phyloP scores from a whole-genome alignment of 148 eudicot species.

The Rhododendron molle region DNA sequence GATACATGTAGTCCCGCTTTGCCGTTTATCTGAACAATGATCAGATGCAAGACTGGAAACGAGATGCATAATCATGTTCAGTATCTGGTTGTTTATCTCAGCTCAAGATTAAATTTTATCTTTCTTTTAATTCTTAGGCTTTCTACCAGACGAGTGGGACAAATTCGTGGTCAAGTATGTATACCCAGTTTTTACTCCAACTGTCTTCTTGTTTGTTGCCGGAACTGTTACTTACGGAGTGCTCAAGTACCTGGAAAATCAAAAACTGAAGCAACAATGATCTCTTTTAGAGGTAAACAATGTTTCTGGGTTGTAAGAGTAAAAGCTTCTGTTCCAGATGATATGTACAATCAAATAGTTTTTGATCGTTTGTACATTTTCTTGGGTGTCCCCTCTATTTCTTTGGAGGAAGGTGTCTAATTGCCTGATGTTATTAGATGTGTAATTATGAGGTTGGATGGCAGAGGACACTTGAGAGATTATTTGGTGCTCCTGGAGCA shows the following conservation, averaged over 20 bases:
- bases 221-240: slow-evolving; percentile 74
- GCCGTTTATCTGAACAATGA: background rate
- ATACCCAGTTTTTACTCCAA: slow-evolving; percentile 88
- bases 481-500: no score
- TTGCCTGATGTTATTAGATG: background rate
- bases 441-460: background rate
- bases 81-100: background rate
- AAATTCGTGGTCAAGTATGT: slow-evolving; percentile 65
- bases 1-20: background rate
- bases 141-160: slow-evolving; percentile 77
- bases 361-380: background rate
- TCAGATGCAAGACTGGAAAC: background rate
- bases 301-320: background rate
- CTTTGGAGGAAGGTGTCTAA: background rate
- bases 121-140: slow-evolving; percentile 38
- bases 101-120: background rate
- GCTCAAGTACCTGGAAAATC: slow-evolving; percentile 71
- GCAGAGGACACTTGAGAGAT: background rate
- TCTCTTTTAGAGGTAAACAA: background rate
- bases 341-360: background rate
- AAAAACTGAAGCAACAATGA: slow-evolving; percentile 33
- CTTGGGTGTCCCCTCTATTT: background rate
- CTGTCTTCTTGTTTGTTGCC: slow-evolving; percentile 73
- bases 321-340: background rate
- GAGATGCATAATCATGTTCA: background rate